Evolutionary conservation across 2,329 filamentous ascomycete genomes (phyloP).

Genomic region (Aspergillus proliferans): DNA sequence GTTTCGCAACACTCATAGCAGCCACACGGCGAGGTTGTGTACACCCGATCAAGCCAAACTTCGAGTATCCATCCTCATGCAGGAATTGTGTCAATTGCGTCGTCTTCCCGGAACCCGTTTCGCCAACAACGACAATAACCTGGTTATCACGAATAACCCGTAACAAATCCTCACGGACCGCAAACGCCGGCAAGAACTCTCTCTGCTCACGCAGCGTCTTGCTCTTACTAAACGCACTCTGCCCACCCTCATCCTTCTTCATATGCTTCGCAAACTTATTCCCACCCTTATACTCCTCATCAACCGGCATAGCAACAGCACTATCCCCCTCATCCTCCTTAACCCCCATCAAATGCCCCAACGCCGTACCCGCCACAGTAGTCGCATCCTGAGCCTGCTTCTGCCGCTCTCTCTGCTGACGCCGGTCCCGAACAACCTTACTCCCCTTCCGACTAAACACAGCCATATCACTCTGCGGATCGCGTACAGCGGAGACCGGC

Average conservation of each 20-base stretch:
- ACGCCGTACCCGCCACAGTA: conserved; percentile 79
- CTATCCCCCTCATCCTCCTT: conserved; percentile 87
- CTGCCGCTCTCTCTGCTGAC: conserved; percentile 87
- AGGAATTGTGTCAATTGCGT: conserved; percentile 96
- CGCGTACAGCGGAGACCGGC: conserved; percentile 84
- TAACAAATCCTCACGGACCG: conserved; percentile 85
- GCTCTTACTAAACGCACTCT: conserved; percentile 87
- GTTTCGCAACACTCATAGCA: conserved; percentile 97
- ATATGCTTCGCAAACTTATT: conserved; percentile 86
- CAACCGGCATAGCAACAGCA: conserved; percentile 67
- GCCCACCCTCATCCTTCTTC: conserved; percentile 73
- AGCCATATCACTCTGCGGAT: conserved; percentile 97
- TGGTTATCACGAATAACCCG: conserved; percentile 94
- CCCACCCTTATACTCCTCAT: conserved; percentile 60
- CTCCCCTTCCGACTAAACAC: conserved; percentile 96
- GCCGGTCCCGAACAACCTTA: conserved; percentile 80
- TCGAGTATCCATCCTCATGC: conserved; percentile 89
- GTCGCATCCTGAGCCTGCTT: conserved; percentile 94
- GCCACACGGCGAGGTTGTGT: conserved; percentile 95
- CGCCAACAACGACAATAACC: conserved; percentile 91
- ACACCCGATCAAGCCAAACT: conserved; percentile 84
- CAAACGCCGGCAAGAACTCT: conserved; percentile 90
- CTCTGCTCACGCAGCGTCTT: conserved; percentile 87
- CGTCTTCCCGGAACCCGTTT: conserved; percentile 96
- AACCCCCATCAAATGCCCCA: conserved; percentile 92